Evolutionary conservation across 495 filamentous ascomycete genomes (phyloP).

Genomic region (Penicillium daleae): DNA sequence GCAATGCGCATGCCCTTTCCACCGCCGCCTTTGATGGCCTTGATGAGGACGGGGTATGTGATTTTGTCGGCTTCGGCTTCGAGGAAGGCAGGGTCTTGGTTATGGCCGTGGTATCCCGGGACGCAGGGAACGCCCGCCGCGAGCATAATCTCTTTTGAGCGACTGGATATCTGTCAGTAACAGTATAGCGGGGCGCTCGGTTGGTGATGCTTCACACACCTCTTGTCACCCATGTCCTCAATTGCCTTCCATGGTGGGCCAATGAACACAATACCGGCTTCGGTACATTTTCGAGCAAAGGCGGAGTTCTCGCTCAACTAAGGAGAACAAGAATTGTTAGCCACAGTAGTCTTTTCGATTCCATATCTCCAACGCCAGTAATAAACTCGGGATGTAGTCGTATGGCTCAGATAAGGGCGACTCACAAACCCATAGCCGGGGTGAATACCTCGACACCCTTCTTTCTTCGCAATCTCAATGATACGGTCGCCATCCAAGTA

Average conservation of each 20-base stretch:
- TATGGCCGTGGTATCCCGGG: conserved; percentile 89
- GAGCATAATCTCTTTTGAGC: conserved; percentile 94
- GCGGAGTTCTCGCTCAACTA: conserved; percentile 84
- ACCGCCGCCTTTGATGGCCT: conserved; percentile 95
- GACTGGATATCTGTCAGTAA: conserved; percentile 42
- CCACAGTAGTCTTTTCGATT: background rate
- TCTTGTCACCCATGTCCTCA: conserved; percentile 97
- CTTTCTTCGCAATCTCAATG: conserved; percentile 79
- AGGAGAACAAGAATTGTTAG: background rate
- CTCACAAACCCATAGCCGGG: conserved; percentile 94
- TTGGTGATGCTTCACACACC: conserved; percentile 41
- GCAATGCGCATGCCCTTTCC: conserved; percentile 99
- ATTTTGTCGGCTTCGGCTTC: conserved; percentile 76
- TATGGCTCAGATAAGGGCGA: conserved; percentile 9
- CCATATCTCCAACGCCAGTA: background rate
- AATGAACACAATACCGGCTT: conserved; percentile 92
- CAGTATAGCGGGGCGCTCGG: background rate
- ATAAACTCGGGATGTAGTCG: too few species aligned
- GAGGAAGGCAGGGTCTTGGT: conserved; percentile 76
- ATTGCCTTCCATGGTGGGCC: conserved; percentile 92
- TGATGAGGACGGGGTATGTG: conserved; percentile 90
- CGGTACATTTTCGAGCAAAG: conserved; percentile 86
- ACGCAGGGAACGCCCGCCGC: conserved; percentile 92
- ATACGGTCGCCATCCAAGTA: conserved; percentile 95
- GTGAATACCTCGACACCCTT: conserved; percentile 88